Base-by-base conservation (phyloP, 495 filamentous ascomycete species). In the Aspergillus biplanus region DNA sequence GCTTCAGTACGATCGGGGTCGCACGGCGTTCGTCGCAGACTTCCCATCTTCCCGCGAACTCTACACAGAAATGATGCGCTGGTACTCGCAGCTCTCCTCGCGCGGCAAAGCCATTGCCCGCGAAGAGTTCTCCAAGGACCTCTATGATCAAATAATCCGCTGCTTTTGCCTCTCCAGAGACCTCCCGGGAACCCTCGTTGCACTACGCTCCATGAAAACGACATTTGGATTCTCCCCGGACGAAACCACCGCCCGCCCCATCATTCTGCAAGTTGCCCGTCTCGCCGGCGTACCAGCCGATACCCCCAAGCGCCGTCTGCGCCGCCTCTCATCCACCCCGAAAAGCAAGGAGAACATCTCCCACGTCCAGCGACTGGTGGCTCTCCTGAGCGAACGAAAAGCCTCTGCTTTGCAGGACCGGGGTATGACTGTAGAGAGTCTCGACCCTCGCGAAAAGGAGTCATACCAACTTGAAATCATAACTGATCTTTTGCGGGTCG, bases 51-150 rank as follows among this genome's bases (percentile, higher is more conserved):
- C 81, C 7, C 83, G 90, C 33, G 57, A 65, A 7, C 78, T 92
- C 34, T 90, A 89, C 71, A 73, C 72, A 0, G 81, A 88, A 31
- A 89, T 92, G 86, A 78, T 87, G 27, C 73, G 70, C 4, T 85
- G 84, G 83, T 74, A 76, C 48, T 69, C 74, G 6, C 65, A 70
- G 8, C 71, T 82, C 18, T 67, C 76, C 7, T 56, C 59, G 12
- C 68, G 70, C 39, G 65, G 61, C 46, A 62, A 68, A 56, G 68
- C 69, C 34, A 62, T 50, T 11, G 62, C 68, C 21, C 61, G 63
- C 3, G 68, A 74, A 47, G 75, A 81, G 32, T 79, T 86, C 61
- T 78, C 81, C 15, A 78, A 75, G 57, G 80, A 83, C 11, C 61
- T 87, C 0, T 86, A 87, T 59, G 78, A 87, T 63, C 78, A 80